A percentile compares a stretch with the other conserved stretches of the same genome.
phyloP scores from a whole-genome alignment of 208 protist genomes.

The Porcisia deanei region DNA sequence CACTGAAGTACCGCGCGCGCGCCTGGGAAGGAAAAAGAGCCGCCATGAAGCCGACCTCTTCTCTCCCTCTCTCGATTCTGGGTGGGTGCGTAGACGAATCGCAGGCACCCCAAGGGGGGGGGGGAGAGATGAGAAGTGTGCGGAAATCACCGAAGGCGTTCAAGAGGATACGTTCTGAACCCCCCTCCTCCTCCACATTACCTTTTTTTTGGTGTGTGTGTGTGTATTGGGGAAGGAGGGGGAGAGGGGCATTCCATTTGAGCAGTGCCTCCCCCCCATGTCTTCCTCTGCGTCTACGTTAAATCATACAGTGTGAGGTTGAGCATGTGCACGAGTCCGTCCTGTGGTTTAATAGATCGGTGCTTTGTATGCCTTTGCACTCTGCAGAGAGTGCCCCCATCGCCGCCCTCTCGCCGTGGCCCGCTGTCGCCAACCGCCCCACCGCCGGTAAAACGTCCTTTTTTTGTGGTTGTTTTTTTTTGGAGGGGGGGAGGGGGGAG shows the following conservation, averaged over 20 bases:
- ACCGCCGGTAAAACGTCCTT: too few species aligned
- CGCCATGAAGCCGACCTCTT: neutral
- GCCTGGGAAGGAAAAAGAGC: neutral
- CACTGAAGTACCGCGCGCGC: neutral
- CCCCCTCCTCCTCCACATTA: neutral
- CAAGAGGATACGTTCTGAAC: neutral
- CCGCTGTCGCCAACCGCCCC: too few species aligned
- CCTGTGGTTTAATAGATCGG: neutral
- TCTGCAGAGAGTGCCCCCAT: too few species aligned
- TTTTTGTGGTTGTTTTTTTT: too few species aligned
- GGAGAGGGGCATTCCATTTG: neutral
- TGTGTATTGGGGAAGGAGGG: neutral
- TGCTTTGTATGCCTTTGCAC: too few species aligned
- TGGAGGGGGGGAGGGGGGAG: too few species aligned
- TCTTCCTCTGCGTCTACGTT: neutral
- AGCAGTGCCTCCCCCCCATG: too few species aligned
- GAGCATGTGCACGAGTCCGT: neutral
- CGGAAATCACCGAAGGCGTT: neutral
- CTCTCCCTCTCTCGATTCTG: neutral
- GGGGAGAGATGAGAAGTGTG: neutral
- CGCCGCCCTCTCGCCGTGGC: too few species aligned
- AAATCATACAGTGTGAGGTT: neutral
- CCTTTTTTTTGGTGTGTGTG: neutral
- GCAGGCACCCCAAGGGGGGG: neutral
- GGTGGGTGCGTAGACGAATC: neutral